phyloP scores from a whole-genome alignment of 768 basidiomycete species.

The Agrocybe pediades region DNA sequence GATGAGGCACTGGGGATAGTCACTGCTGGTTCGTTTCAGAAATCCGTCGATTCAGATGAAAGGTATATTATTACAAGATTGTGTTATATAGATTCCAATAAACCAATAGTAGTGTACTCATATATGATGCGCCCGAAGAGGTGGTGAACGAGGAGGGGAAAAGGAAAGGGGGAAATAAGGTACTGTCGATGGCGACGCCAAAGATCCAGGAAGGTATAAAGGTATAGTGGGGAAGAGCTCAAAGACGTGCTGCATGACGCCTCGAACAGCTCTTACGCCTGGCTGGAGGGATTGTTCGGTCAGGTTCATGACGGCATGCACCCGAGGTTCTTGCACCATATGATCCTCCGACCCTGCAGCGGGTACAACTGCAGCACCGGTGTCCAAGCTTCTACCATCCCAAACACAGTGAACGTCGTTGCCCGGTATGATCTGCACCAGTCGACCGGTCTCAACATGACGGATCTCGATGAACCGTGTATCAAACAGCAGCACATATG shows the following conservation, averaged over 20 bases:
- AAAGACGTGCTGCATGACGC: conserved; percentile 71
- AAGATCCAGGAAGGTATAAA: conserved; percentile 63
- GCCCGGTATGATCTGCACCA: conserved; percentile 82
- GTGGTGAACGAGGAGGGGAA: conserved; percentile 61
- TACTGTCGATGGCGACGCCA: conserved; percentile 54
- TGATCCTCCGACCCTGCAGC: conserved; percentile 48
- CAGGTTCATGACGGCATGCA: conserved; percentile 85
- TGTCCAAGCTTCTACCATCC: conserved; percentile 70
- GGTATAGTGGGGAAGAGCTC: conserved; percentile 80
- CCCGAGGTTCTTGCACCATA: conserved; percentile 75
- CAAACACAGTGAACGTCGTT: conserved; percentile 84
- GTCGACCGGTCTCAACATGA: conserved; percentile 76
- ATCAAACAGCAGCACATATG: conserved; percentile 88
- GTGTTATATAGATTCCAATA: conserved; percentile 1
- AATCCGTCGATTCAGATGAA: background rate
- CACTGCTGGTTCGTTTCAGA: background rate
- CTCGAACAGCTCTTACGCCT: conserved; percentile 41
- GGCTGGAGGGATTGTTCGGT: conserved; percentile 43
- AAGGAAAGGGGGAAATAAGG: conserved; percentile 54
- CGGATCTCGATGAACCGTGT: conserved; percentile 89
- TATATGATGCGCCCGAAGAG: conserved; percentile 30
- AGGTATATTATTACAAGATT: background rate
- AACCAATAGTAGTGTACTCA: conserved; percentile 6
- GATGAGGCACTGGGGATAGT: too few species aligned
- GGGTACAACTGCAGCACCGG: conserved; percentile 66